Conservation (phyloP, 192 early-diverging fungal genomes). For the Coemansia nantahalensis region DNA sequence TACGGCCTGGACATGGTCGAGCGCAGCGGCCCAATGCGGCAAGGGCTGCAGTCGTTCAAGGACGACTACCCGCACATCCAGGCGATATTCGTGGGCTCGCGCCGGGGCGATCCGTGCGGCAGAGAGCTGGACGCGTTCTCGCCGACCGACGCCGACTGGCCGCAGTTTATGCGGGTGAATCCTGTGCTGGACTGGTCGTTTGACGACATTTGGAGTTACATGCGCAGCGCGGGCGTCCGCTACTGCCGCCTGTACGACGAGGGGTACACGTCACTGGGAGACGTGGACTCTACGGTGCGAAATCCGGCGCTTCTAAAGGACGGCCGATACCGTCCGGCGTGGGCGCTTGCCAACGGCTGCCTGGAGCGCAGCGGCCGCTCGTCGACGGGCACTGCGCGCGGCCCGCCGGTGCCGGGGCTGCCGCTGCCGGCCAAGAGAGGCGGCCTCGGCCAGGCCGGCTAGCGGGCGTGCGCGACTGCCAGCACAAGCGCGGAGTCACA, state of each 20-base stretch:
- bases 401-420: constrained; percentile 50
- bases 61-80: constrained; percentile 52
- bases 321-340: constrained; percentile 31
- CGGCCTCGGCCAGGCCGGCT: constrained; percentile 46
- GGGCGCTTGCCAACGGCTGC: constrained; percentile 19
- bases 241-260: constrained; percentile 90
- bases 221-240: constrained; percentile 61
- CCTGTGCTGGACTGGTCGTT: constrained; percentile 92
- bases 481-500: no score
- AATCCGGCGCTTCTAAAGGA: constrained; percentile 74
- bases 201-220: constrained; percentile 78
- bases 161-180: constrained; percentile 84
- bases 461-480: no score
- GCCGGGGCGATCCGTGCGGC: constrained; percentile 71
- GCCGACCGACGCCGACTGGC: constrained; percentile 87
- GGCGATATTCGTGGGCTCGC: constrained; percentile 82
- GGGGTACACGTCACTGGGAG: constrained; percentile 92
- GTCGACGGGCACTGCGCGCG: constrained; percentile 13
- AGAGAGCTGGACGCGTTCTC: constrained; percentile 59
- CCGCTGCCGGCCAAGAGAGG: constrained; percentile 61
- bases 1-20: constrained; percentile 69
- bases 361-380: constrained; percentile 50
- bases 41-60: constrained; percentile 72
- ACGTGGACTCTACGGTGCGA: constrained; percentile 74
- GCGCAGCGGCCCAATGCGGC: constrained; percentile 74